These are phyloP conservation scores for Ettlia oleoabundans DNA, from an alignment of 139 green algal species.

Conservation along the genomic window DNA sequence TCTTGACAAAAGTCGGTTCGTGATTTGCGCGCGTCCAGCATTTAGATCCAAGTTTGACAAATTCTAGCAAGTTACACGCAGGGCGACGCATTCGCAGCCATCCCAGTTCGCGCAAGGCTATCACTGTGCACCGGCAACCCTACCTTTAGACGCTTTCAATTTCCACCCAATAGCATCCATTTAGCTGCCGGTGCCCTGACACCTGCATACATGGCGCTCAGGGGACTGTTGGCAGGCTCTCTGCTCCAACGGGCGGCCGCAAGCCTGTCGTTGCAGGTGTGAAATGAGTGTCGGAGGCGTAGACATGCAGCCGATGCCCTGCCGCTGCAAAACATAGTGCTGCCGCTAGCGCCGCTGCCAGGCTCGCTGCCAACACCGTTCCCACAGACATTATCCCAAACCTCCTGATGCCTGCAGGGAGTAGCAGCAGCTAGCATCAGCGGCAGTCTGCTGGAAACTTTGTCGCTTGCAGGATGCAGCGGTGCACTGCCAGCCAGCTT, in stretches of 20 bases:
- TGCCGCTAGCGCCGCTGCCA: not conserved
- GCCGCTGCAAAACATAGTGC: not conserved
- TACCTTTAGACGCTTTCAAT: no score
- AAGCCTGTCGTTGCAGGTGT: not conserved
- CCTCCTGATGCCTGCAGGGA: not conserved
- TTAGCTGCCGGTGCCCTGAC: no score
- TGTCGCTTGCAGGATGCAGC: constrained; percentile 14
- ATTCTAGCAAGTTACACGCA: no score
- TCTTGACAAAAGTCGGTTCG: no score
- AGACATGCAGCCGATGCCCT: not conserved
- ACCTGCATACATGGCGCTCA: constrained; percentile 26
- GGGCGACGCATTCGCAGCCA: no score
- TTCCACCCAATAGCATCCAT: no score
- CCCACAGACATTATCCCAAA: not conserved
- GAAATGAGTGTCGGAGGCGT: no score
- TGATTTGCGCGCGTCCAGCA: no score
- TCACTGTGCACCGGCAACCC: no score
- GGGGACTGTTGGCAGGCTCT: not conserved
- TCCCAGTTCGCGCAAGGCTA: no score
- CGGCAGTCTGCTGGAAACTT: constrained; percentile 1
- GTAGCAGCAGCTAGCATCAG: not conserved
- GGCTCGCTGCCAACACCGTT: not conserved
- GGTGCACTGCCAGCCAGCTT: not conserved
- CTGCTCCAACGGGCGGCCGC: constrained; percentile 7
- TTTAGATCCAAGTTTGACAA: no score